Percentiles rank a stretch among this genome's conserved stretches.
These are phyloP conservation scores for Populus nigra DNA, from an alignment of 345 rosid species.

Conservation along the genomic window DNA sequence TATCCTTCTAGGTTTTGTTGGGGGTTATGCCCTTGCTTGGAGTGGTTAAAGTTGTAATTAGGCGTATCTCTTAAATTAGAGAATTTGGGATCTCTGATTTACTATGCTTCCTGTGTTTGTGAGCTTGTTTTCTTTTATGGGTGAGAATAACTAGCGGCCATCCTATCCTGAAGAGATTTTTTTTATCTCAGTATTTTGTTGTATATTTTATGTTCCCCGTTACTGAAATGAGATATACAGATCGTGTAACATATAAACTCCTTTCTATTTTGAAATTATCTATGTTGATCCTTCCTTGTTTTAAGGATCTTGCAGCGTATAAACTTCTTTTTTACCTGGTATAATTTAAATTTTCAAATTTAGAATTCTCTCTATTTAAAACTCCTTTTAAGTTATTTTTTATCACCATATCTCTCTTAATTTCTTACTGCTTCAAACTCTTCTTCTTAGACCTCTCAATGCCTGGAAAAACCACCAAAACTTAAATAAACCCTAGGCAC, in stretches of 20 bases:
- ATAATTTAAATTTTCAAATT: not conserved
- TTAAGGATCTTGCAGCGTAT: not conserved
- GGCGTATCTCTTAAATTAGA: not conserved
- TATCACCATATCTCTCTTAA: not conserved
- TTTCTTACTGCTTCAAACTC: not conserved
- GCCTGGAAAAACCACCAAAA: not conserved
- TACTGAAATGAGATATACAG: too few species aligned
- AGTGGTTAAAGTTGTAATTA: constrained; percentile 68
- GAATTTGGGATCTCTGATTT: not conserved
- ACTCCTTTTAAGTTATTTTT: not conserved
- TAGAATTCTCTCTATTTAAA: not conserved
- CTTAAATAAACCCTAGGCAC: not conserved
- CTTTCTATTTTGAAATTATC: not conserved
- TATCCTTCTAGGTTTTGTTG: constrained; percentile 87
- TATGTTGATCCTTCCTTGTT: not conserved
- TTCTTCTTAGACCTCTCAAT: not conserved
- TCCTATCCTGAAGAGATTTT: not conserved
- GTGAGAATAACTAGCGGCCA: not conserved
- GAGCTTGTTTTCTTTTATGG: not conserved
- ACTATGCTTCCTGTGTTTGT: not conserved
- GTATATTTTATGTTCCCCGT: not conserved
- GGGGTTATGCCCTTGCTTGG: constrained; percentile 94
- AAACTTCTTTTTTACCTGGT: not conserved
- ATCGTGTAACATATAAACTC: not conserved
- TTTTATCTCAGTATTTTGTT: not conserved